These are phyloP conservation scores for Miamiensis avidus DNA, from an alignment of 169 alveolate species.

Conservation along the genomic window DNA sequence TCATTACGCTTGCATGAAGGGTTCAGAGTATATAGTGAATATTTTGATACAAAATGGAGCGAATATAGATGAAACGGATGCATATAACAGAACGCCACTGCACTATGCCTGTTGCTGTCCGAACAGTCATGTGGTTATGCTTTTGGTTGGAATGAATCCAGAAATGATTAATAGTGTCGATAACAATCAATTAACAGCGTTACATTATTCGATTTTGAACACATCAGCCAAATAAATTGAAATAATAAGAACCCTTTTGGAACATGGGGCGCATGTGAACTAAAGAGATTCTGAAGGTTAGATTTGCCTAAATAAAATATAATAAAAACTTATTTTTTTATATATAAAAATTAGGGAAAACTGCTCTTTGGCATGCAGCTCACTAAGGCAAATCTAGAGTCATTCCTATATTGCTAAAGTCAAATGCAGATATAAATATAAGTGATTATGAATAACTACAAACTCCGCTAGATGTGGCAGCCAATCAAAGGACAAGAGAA, in stretches of 20 bases:
- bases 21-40: constrained; percentile 49
- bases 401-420: constrained; percentile 67
- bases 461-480: constrained; percentile 74
- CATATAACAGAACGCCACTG: constrained; percentile 51
- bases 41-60: constrained; percentile 48
- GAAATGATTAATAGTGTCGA: constrained; percentile 51
- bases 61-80: constrained; percentile 44
- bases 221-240: constrained; percentile 60
- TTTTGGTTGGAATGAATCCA: constrained; percentile 43
- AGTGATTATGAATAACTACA: constrained; percentile 56
- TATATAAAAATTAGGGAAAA: constrained; percentile 40
- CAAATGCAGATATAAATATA: constrained; percentile 53
- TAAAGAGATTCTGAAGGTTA: constrained; percentile 65
- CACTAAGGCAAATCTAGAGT: constrained; percentile 72
- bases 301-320: neutral
- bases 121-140: constrained; percentile 23
- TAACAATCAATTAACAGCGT: constrained; percentile 42
- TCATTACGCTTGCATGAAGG: constrained; percentile 54
- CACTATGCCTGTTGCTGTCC: constrained; percentile 59
- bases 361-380: constrained; percentile 76
- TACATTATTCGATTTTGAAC: constrained; percentile 74
- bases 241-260: constrained; percentile 59
- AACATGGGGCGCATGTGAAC: constrained; percentile 65
- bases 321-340: too few relatives aligned
- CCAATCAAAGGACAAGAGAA: constrained; percentile 70